phyloP scores from a whole-genome alignment of 225 moss, liverwort and hornwort genomes.

The Bryoerythrophyllum caledonicum region DNA sequence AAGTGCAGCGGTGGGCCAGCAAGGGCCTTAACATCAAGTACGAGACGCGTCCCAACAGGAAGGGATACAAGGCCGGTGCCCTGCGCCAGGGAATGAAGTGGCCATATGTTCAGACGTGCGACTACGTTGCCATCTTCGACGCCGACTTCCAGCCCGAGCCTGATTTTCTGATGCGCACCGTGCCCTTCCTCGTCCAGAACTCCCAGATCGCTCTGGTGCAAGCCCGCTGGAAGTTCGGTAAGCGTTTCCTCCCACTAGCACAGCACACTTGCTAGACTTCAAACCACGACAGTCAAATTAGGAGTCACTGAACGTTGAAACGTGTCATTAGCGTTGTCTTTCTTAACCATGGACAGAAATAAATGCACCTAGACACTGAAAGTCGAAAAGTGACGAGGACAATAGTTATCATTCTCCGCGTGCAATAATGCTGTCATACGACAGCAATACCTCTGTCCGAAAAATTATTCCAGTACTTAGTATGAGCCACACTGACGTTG shows the following conservation, averaged over 20 bases:
- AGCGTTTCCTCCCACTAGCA: not conserved
- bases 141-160: slow-evolving; percentile 82
- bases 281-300: no score
- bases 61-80: slow-evolving; percentile 77
- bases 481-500: not conserved
- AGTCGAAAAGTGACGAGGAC: no score
- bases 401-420: no score
- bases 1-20: slow-evolving; percentile 72
- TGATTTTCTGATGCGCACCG: slow-evolving; percentile 63
- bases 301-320: no score
- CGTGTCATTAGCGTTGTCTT: no score
- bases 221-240: slow-evolving; percentile 82
- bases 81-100: slow-evolving; percentile 68
- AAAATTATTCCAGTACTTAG: no score
- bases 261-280: no score
- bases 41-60: slow-evolving; percentile 57
- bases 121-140: slow-evolving; percentile 70
- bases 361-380: not conserved
- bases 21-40: slow-evolving; percentile 82
- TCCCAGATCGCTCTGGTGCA: slow-evolving; percentile 65
- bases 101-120: slow-evolving; percentile 56
- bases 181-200: slow-evolving; percentile 67
- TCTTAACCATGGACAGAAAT: no score
- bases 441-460: no score
- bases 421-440: no score